Evolutionary conservation across 768 basidiomycete genomes (phyloP), one percentile per base, ranked within the genome.

Genomic region (Podaxis mareebaensis): DNA sequence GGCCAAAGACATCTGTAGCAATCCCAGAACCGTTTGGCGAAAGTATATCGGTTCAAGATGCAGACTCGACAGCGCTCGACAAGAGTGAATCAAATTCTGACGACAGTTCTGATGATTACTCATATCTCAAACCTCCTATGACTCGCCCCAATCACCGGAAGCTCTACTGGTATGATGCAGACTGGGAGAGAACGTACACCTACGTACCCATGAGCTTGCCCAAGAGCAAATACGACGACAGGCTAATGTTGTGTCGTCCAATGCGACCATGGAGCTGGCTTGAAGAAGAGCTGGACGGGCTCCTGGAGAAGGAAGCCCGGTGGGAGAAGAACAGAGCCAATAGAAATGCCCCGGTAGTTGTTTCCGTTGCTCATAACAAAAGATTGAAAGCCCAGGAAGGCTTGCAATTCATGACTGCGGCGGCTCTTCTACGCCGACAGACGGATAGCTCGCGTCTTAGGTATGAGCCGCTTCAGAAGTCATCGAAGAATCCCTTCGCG

Each of bases 131-230:
- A 17, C 46, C n/a, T n/a, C 24, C 40, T 8, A 17, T 5, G 5
- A n/a, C 4, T 20, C 6, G 24, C 4, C 46, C 6, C 8, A 36
- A 56, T 28, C 54, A 38, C 33, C 54, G 54, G 20, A 39, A 53
- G 26, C 54, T 51, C 15, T 24, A 57, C 28, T 57, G 53, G 61
- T 63, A 63, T n/a, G 65, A 65, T 28, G 51, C 63, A n/a, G 64
- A 55, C 24, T 64, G 24, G 66, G 52, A 26, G 63, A 65, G 63
- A 63, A 67, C 39, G 58, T 60, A 48, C 51, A 56, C 44, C 58
- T 61, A 54, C 57, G 56, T 44, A 3, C 66, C 67, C 42, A 54
- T 67, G 1, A 60, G 54, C 3, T 64, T 65, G 53, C 51, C 61
- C 2, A 54, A 48, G 42, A 46, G 62, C 13, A 39, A 57, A 7